Percentiles rank a stretch among this genome's conserved stretches.
Conservation (phyloP, 768 basidiomycete genomes). For the Hemileccinum impolitum region DNA sequence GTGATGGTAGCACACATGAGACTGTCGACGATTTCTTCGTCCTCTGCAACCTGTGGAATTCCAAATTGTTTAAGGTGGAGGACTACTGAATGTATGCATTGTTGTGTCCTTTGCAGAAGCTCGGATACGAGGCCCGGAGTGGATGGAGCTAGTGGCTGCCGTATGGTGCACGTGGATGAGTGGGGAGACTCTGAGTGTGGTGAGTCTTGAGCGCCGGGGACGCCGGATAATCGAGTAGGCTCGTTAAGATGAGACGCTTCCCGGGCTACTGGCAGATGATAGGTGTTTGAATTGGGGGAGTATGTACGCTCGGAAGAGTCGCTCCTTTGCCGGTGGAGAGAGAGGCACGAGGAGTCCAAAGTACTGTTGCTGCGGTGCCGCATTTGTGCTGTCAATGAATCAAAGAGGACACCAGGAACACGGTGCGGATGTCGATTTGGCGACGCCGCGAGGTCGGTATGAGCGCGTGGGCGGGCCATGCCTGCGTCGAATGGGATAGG, state of each 20-base stretch:
- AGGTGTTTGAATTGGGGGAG: neutral
- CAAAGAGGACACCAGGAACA: slow-evolving; percentile 6
- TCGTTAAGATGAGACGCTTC: slow-evolving; percentile 8
- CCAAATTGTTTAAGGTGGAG: slow-evolving; percentile 53
- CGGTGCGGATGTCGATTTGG: slow-evolving; percentile 8
- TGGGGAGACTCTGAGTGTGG: neutral
- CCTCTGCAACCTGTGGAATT: slow-evolving; percentile 44
- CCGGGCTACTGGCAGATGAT: neutral
- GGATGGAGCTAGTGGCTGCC: slow-evolving; percentile 49
- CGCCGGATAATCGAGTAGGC: neutral
- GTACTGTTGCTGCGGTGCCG: slow-evolving; percentile 22
- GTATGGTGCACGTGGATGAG: slow-evolving; percentile 28
- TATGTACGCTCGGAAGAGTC: slow-evolving; percentile 2
- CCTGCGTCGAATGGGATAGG: slow-evolving; percentile 1
- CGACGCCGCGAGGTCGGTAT: slow-evolving; percentile 18
- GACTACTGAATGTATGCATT: slow-evolving; percentile 58
- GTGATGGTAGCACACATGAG: slow-evolving; percentile 59
- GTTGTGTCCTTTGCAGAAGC: slow-evolving; percentile 52
- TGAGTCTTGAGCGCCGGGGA: slow-evolving; percentile 5
- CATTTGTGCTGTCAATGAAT: slow-evolving; percentile 5
- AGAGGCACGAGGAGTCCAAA: slow-evolving; percentile 1
- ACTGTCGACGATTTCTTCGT: slow-evolving; percentile 56
- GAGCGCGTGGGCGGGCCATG: slow-evolving; percentile 23
- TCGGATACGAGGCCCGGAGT: slow-evolving; percentile 57
- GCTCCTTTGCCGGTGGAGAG: slow-evolving; percentile 1